These are phyloP conservation scores for Aureobasidium sp. DNA, from an alignment of 2,329 filamentous ascomycete species.

Conservation along the genomic window DNA sequence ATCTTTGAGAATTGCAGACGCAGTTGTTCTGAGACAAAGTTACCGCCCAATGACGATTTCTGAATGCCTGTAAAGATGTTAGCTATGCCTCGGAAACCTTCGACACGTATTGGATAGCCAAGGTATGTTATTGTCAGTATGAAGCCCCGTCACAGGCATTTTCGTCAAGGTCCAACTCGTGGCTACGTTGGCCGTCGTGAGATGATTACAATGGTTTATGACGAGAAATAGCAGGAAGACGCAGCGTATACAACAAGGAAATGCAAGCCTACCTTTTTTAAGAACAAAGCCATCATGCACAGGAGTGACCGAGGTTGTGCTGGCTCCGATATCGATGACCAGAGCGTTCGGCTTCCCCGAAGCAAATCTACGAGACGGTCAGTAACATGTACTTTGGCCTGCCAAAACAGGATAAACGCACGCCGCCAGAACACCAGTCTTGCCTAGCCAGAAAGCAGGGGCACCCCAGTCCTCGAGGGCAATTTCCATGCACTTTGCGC, in stretches of 20 bases:
- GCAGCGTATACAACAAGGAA: background rate
- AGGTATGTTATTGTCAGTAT: background rate
- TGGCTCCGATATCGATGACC: constrained; percentile 83
- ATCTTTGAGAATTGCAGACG: constrained; percentile 64
- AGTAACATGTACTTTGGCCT: constrained; percentile 13
- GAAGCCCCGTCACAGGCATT: background rate
- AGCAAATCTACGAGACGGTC: constrained; percentile 51
- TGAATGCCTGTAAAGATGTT: constrained; percentile 51
- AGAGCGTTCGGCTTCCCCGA: constrained; percentile 88
- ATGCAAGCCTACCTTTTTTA: constrained; percentile 50
- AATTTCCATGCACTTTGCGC: constrained; percentile 91
- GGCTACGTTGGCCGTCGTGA: constrained; percentile 17
- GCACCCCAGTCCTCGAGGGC: constrained; percentile 96
- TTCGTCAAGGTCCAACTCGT: background rate
- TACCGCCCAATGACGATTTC: constrained; percentile 74
- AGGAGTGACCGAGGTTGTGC: constrained; percentile 79
- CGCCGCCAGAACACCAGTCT: constrained; percentile 80
- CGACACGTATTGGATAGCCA: background rate
- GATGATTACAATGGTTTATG: constrained; percentile 1
- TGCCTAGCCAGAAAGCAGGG: constrained; percentile 87
- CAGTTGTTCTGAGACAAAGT: constrained; percentile 84
- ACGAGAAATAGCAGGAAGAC: background rate
- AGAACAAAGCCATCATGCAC: constrained; percentile 92
- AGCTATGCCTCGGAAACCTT: background rate
- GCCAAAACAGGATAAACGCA: constrained; percentile 27